Evolutionary conservation across 2,329 filamentous ascomycete genomes (phyloP).

Genomic region (Tolypocladium guangdongense): DNA sequence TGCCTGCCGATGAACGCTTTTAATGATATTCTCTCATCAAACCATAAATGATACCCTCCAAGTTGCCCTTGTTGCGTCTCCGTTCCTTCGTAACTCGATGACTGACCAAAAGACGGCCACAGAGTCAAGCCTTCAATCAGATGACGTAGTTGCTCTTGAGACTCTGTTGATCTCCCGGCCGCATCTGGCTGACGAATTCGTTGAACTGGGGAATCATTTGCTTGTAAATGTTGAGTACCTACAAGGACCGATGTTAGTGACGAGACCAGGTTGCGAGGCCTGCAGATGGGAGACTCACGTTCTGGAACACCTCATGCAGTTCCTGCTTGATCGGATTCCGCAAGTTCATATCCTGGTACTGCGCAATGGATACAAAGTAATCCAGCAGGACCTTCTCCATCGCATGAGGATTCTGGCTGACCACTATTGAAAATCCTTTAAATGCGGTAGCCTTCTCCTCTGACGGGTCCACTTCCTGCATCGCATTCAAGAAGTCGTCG

Average conservation of each 20-base stretch:
- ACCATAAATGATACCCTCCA: not conserved
- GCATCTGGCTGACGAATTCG: conserved; percentile 41
- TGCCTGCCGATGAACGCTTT: not conserved
- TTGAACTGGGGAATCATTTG: conserved; percentile 49
- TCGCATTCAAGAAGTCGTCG: conserved; percentile 67
- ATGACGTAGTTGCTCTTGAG: conserved; percentile 38
- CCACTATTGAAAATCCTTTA: conserved; percentile 76
- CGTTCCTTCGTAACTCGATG: not conserved
- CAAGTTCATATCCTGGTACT: conserved; percentile 56
- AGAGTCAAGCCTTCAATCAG: conserved; percentile 8
- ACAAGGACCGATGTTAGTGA: not conserved
- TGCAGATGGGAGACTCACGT: conserved; percentile 42
- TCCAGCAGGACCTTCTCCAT: conserved; percentile 78
- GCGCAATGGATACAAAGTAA: conserved; percentile 77
- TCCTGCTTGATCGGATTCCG: conserved; percentile 52
- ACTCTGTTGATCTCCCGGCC: conserved; percentile 36
- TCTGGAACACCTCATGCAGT: conserved; percentile 62
- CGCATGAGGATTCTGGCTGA: conserved; percentile 77
- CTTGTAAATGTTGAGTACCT: conserved; percentile 45
- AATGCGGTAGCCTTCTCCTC: conserved; percentile 94
- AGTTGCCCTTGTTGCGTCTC: not conserved
- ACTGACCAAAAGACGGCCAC: not conserved
- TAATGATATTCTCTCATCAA: not conserved
- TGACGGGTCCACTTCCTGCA: conserved; percentile 75
- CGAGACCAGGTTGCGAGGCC: not conserved